Conservation (phyloP, 345 rosid species). For the Physaria fendleri region DNA sequence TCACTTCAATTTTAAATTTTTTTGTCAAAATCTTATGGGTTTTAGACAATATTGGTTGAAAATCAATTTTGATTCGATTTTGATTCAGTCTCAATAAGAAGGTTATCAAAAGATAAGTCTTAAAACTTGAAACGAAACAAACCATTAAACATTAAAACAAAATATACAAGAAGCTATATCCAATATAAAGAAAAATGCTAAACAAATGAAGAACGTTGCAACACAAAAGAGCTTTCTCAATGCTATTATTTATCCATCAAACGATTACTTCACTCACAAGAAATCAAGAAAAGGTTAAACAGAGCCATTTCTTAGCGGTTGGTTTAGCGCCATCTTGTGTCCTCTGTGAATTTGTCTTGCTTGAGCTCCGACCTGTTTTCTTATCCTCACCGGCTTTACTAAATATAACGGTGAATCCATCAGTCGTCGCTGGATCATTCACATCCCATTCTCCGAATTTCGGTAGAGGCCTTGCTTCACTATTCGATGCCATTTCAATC, state of each 20-base stretch:
- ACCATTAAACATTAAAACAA: slow-evolving; percentile 6
- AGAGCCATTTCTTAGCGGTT: slow-evolving; percentile 33
- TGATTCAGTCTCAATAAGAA: not conserved
- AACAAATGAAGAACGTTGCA: not conserved
- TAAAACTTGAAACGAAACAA: slow-evolving; percentile 12
- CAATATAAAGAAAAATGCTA: slow-evolving; percentile 5
- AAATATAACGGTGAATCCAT: slow-evolving; percentile 37
- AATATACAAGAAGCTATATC: slow-evolving; percentile 9
- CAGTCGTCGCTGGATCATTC: slow-evolving; percentile 39
- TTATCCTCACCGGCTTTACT: slow-evolving; percentile 39
- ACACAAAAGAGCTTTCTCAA: not conserved
- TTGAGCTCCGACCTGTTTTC: slow-evolving; percentile 27
- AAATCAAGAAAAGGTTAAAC: slow-evolving; percentile 26
- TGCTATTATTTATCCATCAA: not conserved
- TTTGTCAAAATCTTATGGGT: too few relatives aligned
- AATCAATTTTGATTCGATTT: too few relatives aligned
- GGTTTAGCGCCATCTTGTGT: slow-evolving; percentile 20
- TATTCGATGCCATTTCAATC: slow-evolving; percentile 24
- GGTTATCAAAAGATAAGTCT: not conserved
- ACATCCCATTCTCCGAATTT: slow-evolving; percentile 45
- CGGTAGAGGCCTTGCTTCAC: slow-evolving; percentile 30
- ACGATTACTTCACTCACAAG: not conserved
- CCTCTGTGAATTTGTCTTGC: slow-evolving; percentile 24
- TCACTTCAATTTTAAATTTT: too few relatives aligned
- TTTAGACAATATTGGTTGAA: too few relatives aligned